Conservation (phyloP, 2,329 filamentous ascomycete species). For the Leptoxyphium fumago region DNA sequence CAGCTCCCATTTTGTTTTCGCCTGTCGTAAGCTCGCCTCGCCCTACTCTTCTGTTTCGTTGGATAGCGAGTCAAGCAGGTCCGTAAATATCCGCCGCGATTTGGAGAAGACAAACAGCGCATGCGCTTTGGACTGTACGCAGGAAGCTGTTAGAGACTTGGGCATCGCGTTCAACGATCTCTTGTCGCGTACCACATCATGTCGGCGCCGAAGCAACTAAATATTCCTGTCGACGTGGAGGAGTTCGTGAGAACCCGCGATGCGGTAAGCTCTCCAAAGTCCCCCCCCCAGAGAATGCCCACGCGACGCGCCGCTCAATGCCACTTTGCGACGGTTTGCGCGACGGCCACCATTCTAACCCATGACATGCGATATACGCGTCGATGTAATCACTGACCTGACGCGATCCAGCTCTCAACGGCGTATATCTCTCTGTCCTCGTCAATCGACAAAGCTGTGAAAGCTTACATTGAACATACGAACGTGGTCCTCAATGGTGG, state of each 20-base stretch:
- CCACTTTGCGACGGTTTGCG: conserved; percentile 4
- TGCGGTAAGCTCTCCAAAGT: conserved; percentile 45
- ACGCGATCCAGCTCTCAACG: conserved; percentile 48
- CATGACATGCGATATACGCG: conserved; percentile 9
- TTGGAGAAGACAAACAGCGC: too few relatives aligned
- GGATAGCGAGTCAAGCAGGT: not conserved
- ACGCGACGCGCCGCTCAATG: conserved; percentile 8
- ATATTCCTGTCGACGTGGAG: conserved; percentile 10
- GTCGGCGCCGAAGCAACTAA: conserved; percentile 2
- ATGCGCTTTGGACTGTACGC: too few relatives aligned
- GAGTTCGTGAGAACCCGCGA: conserved; percentile 71
- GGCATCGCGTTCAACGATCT: not conserved
- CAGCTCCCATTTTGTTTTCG: not conserved
- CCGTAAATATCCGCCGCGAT: too few relatives aligned
- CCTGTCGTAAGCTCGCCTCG: not conserved
- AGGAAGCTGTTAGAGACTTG: too few relatives aligned
- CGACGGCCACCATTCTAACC: conserved; percentile 6
- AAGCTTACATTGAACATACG: conserved; percentile 78
- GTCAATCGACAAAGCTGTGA: conserved; percentile 63
- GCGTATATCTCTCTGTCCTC: conserved; percentile 67
- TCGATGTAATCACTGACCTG: conserved; percentile 23
- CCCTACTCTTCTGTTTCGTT: not conserved
- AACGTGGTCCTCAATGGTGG: conserved; percentile 56
- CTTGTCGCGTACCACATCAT: not conserved
- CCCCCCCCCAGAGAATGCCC: not conserved